Evolutionary conservation across 2,329 filamentous ascomycete genomes (phyloP), one percentile per base, ranked within the genome.

Genomic region (Neophaeococcomyces aloes): DNA sequence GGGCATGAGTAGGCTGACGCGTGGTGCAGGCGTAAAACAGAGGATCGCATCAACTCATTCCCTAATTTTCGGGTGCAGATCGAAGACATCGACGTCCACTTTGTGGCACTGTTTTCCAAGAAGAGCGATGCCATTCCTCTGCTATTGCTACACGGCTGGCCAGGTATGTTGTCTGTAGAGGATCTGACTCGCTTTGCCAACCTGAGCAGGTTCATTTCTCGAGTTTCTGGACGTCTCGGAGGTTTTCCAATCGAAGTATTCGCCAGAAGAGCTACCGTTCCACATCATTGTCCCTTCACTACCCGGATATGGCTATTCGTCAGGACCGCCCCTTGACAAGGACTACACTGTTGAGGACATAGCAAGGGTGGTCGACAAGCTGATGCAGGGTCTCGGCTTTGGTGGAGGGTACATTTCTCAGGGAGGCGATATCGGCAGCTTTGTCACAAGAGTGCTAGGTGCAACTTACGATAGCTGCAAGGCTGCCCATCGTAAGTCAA

Each of bases 271-370:
- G 0, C 58, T 78, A 13, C 75, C 75, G 0, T 79, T 74, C 53
- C 74, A 79, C 50, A 57, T 78, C 33, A 65, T 79, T 29, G 68
- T 72, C 0, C 75, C 75, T 0, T 74, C 69, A 0, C 58, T 78
- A 2, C 71, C 73, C 0, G 76, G 74, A 8, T 79, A 72, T 51
- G 63, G 65, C 0, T 69, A 74, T 47, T 75, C 71, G 0, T 66
- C 64, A 1, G 57, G 63, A 0, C 70, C 72, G 1, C 69, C 74
- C 0, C 33, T 66, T 4, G 61, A 70, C 41, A 60, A 58, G 13
- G 58, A 75, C 48, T 74, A 67, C 50, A 56, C 50, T 0, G 48
- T 61, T 0, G 51, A 57, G 1, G 64, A 68, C 37, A 64, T 60
- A 21, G 65, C 70, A 0, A 57, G 62, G 1, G 56, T 73, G 7